Conservation (phyloP, 2,329 filamentous ascomycete genomes). For the Aspergillus spinulosporus region DNA sequence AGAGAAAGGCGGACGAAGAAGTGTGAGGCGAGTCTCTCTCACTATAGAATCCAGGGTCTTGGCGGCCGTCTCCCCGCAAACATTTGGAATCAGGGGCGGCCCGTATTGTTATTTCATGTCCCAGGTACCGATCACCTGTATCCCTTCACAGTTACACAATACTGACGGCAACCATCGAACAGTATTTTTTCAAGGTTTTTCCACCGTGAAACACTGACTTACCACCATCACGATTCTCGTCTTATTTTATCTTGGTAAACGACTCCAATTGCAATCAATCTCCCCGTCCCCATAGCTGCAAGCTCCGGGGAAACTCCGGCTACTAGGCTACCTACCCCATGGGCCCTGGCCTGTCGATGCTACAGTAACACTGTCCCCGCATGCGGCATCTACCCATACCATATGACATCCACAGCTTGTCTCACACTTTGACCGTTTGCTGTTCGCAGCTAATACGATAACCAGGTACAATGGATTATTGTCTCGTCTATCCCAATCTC, state of each 20-base stretch:
- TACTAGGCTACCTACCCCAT: neutral
- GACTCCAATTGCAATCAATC: neutral
- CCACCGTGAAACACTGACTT: no score
- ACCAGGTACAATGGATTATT: neutral
- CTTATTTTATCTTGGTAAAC: neutral
- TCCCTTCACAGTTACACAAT: no score
- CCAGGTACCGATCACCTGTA: neutral
- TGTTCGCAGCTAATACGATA: neutral
- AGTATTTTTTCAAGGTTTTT: neutral
- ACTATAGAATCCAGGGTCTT: neutral
- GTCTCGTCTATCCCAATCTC: neutral
- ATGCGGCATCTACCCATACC: neutral
- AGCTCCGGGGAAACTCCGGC: constrained; percentile 3
- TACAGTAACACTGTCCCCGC: constrained; percentile 6
- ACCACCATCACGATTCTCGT: no score
- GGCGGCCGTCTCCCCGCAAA: neutral
- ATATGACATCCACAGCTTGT: neutral
- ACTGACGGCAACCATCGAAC: neutral
- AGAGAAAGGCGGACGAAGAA: neutral
- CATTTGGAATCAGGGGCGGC: neutral
- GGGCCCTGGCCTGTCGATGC: neutral
- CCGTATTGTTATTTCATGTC: no score
- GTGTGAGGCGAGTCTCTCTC: neutral
- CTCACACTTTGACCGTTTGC: neutral
- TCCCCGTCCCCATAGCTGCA: neutral